Evolutionary conservation across 2,329 filamentous ascomycete genomes (phyloP).

Genomic region (Neonectria ditissima): DNA sequence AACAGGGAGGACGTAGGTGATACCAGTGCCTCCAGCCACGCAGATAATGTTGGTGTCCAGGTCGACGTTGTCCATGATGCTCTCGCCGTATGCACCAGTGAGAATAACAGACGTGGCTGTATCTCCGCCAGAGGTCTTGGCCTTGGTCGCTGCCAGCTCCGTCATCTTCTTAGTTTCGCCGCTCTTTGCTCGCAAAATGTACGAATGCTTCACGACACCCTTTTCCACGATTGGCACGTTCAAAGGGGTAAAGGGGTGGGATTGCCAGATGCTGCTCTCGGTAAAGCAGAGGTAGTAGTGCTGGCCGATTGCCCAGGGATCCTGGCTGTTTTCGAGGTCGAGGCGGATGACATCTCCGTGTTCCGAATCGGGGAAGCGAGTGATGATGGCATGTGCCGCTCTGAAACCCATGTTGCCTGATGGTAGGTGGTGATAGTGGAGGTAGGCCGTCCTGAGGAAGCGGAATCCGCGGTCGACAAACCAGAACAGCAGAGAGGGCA

Average conservation of each 20-base stretch:
- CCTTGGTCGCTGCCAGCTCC: slow-evolving; percentile 55
- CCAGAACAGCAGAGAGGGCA: slow-evolving; percentile 74
- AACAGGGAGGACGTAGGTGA: slow-evolving; percentile 54
- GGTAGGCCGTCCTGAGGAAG: slow-evolving; percentile 66
- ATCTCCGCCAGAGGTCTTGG: slow-evolving; percentile 39
- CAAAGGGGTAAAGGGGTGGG: slow-evolving; percentile 76
- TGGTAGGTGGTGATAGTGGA: slow-evolving; percentile 69
- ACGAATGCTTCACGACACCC: slow-evolving; percentile 62
- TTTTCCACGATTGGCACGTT: slow-evolving; percentile 60
- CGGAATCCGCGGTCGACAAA: slow-evolving; percentile 72
- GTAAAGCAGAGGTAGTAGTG: slow-evolving; percentile 80
- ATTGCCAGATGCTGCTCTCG: slow-evolving; percentile 76
- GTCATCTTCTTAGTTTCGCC: slow-evolving; percentile 71
- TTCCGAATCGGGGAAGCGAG: slow-evolving; percentile 65
- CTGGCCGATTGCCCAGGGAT: slow-evolving; percentile 73
- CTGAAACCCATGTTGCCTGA: slow-evolving; percentile 63
- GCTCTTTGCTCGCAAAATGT: slow-evolving; percentile 67
- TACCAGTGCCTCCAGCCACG: slow-evolving; percentile 55
- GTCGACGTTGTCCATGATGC: slow-evolving; percentile 56
- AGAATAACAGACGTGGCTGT: slow-evolving; percentile 68
- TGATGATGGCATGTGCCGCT: slow-evolving; percentile 59
- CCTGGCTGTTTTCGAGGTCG: slow-evolving; percentile 72
- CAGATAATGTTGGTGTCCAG: slow-evolving; percentile 55
- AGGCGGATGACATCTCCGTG: slow-evolving; percentile 73
- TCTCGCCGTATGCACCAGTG: slow-evolving; percentile 72